Conservation (phyloP, 805 yeast species). For the Ogataea thermomethanolica region DNA sequence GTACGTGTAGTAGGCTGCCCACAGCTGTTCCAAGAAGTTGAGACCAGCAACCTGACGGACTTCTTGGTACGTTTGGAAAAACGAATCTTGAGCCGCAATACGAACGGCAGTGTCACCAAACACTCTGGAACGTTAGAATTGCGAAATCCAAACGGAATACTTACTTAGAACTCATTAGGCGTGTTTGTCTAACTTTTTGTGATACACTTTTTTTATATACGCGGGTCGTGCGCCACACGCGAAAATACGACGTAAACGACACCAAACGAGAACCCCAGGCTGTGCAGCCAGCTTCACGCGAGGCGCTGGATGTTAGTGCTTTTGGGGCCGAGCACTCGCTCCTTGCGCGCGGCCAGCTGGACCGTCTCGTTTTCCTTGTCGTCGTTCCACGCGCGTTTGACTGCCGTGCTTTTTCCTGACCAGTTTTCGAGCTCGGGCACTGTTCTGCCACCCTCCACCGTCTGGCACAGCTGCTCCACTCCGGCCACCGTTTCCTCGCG, state of each 20-base stretch:
- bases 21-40: conserved; percentile 58
- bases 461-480: not conserved
- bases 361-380: conserved; percentile 2
- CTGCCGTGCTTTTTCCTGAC: too few species aligned
- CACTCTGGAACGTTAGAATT: conserved; percentile 20
- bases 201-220: not conserved
- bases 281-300: not conserved
- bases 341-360: not conserved
- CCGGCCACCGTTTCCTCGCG: not conserved
- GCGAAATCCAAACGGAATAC: not conserved
- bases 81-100: conserved; percentile 23
- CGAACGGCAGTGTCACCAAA: conserved; percentile 24
- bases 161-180: conserved; percentile 10
- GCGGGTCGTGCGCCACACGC: conserved; percentile 5
- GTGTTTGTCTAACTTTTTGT: conserved; percentile 5
- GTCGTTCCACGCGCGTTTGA: conserved; percentile 2
- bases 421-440: too few species aligned
- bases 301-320: not conserved
- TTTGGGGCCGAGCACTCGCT: not conserved
- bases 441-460: not conserved
- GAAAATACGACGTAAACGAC: conserved; percentile 8
- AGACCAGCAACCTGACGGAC: conserved; percentile 33
- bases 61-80: conserved; percentile 23
- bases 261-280: not conserved
- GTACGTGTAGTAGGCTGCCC: conserved; percentile 89